Conservation (phyloP, 2,329 filamentous ascomycete species). For the Diaporthe sp. region DNA sequence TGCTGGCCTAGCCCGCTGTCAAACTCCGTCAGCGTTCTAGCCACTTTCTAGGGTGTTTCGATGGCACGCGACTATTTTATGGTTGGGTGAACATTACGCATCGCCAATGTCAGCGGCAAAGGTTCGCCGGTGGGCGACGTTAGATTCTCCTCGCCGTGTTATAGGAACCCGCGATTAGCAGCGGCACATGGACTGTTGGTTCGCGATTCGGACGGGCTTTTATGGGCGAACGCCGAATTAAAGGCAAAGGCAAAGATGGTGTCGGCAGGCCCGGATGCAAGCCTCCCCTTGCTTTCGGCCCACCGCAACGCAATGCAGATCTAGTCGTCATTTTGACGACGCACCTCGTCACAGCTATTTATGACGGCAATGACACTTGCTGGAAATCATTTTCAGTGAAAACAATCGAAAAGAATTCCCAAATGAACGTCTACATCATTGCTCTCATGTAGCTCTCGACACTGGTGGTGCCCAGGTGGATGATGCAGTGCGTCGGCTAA, state of each 20-base stretch:
- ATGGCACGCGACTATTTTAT: neutral
- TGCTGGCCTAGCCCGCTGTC: neutral
- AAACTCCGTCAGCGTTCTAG: neutral
- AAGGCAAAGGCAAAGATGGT: neutral
- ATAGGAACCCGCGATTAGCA: neutral
- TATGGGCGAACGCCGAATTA: neutral
- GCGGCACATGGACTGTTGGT: too few species aligned
- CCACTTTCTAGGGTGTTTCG: neutral
- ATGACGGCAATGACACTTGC: neutral
- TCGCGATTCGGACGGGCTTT: neutral
- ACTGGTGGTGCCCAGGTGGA: neutral
- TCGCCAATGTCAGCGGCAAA: neutral
- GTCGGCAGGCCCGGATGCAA: neutral
- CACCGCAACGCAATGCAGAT: conserved; percentile 1
- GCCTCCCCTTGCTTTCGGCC: neutral
- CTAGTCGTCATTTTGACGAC: conserved; percentile 23
- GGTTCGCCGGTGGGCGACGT: neutral
- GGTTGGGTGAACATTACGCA: neutral
- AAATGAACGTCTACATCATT: neutral
- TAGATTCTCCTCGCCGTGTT: neutral
- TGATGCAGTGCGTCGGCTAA: neutral
- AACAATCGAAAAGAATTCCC: neutral
- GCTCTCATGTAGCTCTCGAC: neutral
- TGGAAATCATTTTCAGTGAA: too few species aligned
- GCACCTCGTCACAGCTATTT: neutral